A percentile compares a stretch with the other conserved stretches of the same genome.
phyloP scores from a whole-genome alignment of 768 basidiomycete species.

The Termitomyces sp. region DNA sequence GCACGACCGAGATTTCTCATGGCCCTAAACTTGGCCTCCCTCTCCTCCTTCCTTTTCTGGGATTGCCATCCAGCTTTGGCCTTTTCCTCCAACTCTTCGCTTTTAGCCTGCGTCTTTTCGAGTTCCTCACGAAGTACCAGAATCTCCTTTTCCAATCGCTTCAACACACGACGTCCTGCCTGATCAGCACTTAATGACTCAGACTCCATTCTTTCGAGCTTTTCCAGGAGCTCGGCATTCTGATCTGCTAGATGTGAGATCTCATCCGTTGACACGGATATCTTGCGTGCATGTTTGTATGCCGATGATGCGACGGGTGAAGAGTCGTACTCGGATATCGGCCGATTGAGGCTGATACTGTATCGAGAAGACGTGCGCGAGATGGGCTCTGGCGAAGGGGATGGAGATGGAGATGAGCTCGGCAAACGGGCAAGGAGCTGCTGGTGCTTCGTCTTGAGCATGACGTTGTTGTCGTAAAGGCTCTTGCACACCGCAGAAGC shows the following conservation, averaged over 20 bases:
- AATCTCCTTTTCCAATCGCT: slow-evolving; percentile 81
- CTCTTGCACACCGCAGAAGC: slow-evolving; percentile 69
- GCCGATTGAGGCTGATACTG: slow-evolving; percentile 24
- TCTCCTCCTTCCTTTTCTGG: slow-evolving; percentile 44
- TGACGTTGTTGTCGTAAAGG: slow-evolving; percentile 65
- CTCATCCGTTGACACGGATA: slow-evolving; percentile 67
- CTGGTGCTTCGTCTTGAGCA: slow-evolving; percentile 70
- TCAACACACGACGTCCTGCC: slow-evolving; percentile 64
- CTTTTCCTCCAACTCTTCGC: slow-evolving; percentile 70
- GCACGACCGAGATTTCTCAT: slow-evolving; percentile 40
- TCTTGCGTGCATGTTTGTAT: slow-evolving; percentile 38
- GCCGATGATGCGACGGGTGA: slow-evolving; percentile 18
- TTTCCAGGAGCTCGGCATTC: slow-evolving; percentile 75
- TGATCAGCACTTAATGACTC: slow-evolving; percentile 68
- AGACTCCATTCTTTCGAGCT: slow-evolving; percentile 71
- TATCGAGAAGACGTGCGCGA: slow-evolving; percentile 24
- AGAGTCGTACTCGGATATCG: slow-evolving; percentile 19
- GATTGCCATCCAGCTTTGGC: slow-evolving; percentile 45
- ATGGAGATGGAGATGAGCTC: slow-evolving; percentile 34
- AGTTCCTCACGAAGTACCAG: slow-evolving; percentile 67
- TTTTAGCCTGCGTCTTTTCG: slow-evolving; percentile 68
- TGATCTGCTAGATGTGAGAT: slow-evolving; percentile 75
- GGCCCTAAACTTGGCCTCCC: slow-evolving; percentile 52
- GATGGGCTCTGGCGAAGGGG: slow-evolving; percentile 34
- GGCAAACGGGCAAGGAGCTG: slow-evolving; percentile 66